phyloP scores from a whole-genome alignment of 176 grass and related monocot species.

The Aegilops sharonensis region DNA sequence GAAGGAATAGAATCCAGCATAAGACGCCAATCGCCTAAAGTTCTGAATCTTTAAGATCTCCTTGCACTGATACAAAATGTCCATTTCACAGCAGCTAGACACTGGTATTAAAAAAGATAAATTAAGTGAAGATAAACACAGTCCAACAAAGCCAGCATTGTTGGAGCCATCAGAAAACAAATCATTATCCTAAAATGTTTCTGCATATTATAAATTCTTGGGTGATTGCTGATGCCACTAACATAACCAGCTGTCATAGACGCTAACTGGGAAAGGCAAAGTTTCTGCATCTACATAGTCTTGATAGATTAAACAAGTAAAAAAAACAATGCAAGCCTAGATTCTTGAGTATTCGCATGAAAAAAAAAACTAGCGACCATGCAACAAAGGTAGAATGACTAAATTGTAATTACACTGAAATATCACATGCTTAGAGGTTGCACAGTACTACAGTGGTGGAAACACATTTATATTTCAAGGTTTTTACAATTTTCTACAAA shows the following conservation, averaged over 20 bases:
- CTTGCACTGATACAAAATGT: conserved; percentile 65
- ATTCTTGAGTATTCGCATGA: too few species aligned
- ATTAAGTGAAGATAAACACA: background rate
- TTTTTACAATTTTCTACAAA: background rate
- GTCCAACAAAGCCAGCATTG: background rate
- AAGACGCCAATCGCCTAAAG: conserved; percentile 58
- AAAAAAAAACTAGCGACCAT: too few species aligned
- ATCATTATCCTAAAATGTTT: background rate
- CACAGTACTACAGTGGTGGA: background rate
- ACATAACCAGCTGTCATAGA: background rate
- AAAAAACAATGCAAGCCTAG: too few species aligned
- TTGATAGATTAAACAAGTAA: conserved; percentile 17
- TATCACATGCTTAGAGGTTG: background rate
- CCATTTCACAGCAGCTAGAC: conserved; percentile 34
- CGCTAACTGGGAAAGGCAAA: background rate
- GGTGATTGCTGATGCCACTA: background rate
- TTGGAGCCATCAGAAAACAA: background rate
- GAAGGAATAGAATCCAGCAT: conserved; percentile 83
- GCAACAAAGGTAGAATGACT: background rate
- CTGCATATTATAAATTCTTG: background rate
- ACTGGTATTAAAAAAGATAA: background rate
- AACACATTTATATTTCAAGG: background rate
- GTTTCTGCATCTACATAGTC: background rate
- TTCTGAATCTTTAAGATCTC: conserved; percentile 80
- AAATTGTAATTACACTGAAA: background rate